Evolutionary conservation across 352 stramenopile genomes (phyloP).

Genomic region (Phytophthora sansomeana): DNA sequence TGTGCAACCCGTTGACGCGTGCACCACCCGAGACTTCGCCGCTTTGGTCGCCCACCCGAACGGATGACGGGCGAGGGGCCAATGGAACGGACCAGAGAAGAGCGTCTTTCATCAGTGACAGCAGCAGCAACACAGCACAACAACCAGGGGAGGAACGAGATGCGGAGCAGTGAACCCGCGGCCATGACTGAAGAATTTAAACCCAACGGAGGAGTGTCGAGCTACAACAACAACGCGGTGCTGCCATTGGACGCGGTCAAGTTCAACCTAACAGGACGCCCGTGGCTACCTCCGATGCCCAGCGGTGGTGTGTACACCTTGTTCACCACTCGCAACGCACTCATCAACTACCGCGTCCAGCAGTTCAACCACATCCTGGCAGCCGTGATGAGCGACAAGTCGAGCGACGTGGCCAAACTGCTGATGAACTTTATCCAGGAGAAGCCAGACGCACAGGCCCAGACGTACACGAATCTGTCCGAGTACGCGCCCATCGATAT

Average conservation of each 20-base stretch:
- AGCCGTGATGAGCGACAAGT: constrained; percentile 73
- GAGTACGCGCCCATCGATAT: constrained; percentile 82
- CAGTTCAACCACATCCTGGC: constrained; percentile 79
- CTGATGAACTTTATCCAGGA: constrained; percentile 86
- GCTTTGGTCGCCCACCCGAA: constrained; percentile 58
- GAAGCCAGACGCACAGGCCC: constrained; percentile 62
- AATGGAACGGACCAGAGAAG: constrained; percentile 29
- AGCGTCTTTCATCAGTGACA: constrained; percentile 39
- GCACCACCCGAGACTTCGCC: constrained; percentile 47
- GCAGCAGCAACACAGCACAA: constrained; percentile 21
- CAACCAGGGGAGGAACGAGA: constrained; percentile 39
- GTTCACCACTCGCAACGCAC: constrained; percentile 64
- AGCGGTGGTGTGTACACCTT: constrained; percentile 64
- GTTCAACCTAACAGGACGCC: constrained; percentile 56
- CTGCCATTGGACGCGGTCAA: constrained; percentile 64
- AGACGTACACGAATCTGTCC: constrained; percentile 73
- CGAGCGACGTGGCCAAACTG: constrained; percentile 58
- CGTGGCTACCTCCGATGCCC: constrained; percentile 63
- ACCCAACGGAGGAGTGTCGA: constrained; percentile 32
- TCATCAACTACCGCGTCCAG: constrained; percentile 71
- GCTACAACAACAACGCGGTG: constrained; percentile 50
- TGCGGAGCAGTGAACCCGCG: constrained; percentile 32
- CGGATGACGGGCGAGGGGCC: constrained; percentile 30
- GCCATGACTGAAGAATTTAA: constrained; percentile 16
- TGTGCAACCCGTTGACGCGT: constrained; percentile 55